A percentile compares a stretch with the other conserved stretches of the same genome.
Conservation (phyloP, 2,329 filamentous ascomycete species). For the Colletotrichum navitas region DNA sequence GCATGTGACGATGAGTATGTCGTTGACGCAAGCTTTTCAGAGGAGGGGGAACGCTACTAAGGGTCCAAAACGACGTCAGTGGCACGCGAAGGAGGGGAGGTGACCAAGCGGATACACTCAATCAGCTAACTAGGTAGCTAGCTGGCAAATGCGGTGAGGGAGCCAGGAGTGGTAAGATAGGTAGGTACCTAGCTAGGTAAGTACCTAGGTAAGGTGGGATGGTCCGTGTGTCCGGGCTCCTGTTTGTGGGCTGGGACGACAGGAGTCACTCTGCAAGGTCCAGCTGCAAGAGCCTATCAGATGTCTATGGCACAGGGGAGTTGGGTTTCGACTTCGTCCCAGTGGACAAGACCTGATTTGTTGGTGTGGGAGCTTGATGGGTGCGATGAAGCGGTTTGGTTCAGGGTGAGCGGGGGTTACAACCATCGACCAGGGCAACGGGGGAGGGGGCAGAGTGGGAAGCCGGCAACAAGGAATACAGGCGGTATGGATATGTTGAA, state of each 20-base stretch:
- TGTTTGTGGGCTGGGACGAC: slow-evolving; percentile 28
- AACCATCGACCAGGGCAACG: background rate
- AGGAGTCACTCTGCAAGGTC: slow-evolving; percentile 3
- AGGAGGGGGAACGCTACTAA: slow-evolving; percentile 38
- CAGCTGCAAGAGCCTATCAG: slow-evolving; percentile 10
- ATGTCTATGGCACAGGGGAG: background rate
- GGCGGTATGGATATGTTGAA: background rate
- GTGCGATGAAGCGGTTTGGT: background rate
- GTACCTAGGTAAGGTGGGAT: slow-evolving; percentile 25
- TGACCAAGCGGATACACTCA: slow-evolving; percentile 2
- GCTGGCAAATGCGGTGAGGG: slow-evolving; percentile 26
- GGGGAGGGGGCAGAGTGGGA: background rate
- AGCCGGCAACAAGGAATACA: background rate
- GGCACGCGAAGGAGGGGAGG: slow-evolving; percentile 10
- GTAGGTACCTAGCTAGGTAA: no score
- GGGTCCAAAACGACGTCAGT: slow-evolving; percentile 37
- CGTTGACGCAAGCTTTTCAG: slow-evolving; percentile 34
- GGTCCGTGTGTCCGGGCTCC: slow-evolving; percentile 37
- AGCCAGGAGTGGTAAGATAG: background rate
- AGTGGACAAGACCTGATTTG: slow-evolving; percentile 6
- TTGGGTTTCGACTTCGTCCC: background rate
- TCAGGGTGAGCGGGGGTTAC: background rate
- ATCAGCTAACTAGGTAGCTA: slow-evolving; percentile 7
- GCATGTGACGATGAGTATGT: slow-evolving; percentile 3
- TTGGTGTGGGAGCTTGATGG: background rate